phyloP scores from a whole-genome alignment of 257 asterid genomes.

The Hygrophila difformis region DNA sequence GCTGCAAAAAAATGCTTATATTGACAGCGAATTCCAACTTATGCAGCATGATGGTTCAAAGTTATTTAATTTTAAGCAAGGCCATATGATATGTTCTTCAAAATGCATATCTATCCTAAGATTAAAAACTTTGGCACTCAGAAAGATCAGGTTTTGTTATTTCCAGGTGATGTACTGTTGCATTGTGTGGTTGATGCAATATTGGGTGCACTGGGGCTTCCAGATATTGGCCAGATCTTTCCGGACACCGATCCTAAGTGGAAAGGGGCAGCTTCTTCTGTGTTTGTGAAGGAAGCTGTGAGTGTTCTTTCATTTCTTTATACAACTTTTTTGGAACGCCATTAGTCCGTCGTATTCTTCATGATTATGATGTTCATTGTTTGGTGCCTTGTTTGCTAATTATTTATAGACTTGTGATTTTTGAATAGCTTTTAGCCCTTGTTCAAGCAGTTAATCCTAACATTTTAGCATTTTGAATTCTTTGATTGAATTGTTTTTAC shows the following conservation, averaged over 20 bases:
- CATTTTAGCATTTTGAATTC: no score
- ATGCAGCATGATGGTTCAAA: no score
- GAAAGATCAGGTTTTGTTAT: constrained; percentile 1
- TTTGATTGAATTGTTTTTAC: no score
- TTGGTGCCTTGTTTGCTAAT: no score
- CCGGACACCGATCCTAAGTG: constrained; percentile 73
- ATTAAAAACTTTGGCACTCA: constrained; percentile 1
- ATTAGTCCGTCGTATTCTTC: no score
- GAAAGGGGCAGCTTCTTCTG: constrained; percentile 72
- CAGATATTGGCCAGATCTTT: constrained; percentile 65
- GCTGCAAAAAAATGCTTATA: no score
- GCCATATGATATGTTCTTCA: no score
- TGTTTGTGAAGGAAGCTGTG: constrained; percentile 64
- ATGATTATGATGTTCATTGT: no score
- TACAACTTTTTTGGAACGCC: neutral
- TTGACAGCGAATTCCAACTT: no score
- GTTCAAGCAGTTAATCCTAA: no score
- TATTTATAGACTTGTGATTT: no score
- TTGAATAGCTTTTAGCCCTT: no score
- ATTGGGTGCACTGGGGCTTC: constrained; percentile 68
- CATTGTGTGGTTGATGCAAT: constrained; percentile 78
- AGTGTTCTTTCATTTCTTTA: constrained; percentile 11
- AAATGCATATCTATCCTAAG: neutral
- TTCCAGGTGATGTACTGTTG: constrained; percentile 60
- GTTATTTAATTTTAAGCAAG: neutral